A percentile compares a stretch with the other conserved stretches of the same genome.
phyloP scores from a whole-genome alignment of 306 rosid species.

The Quercus cerris region DNA sequence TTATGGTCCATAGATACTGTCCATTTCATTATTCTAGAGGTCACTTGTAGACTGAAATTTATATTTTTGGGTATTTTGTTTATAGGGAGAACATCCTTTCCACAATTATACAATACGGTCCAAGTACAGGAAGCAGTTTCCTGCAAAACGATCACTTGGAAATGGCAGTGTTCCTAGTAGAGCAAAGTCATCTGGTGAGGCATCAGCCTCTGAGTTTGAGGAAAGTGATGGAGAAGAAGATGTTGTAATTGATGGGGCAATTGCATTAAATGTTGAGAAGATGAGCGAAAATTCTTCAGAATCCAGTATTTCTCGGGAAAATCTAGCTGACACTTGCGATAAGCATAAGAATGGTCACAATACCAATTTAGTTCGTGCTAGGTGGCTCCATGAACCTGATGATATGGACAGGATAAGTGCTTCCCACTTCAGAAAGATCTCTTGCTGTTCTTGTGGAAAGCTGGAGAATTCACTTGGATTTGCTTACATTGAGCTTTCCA shows the following conservation, averaged over 20 bases:
- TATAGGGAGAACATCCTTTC: conserved; percentile 85
- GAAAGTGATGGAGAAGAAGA: conserved; percentile 53
- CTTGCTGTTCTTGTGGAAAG: conserved; percentile 63
- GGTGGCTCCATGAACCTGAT: conserved; percentile 89
- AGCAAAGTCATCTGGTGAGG: conserved; percentile 14
- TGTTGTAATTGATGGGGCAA: conserved; percentile 16
- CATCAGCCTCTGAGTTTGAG: conserved; percentile 42
- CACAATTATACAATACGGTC: conserved; percentile 89
- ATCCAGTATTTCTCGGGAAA: conserved; percentile 24
- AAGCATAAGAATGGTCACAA: conserved; percentile 32
- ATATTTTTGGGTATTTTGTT: conserved; percentile 11
- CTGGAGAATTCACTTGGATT: conserved; percentile 60
- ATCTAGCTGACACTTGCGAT: conserved; percentile 19
- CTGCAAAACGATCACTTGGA: conserved; percentile 28
- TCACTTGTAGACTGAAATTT: conserved; percentile 8
- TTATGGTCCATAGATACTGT: not conserved
- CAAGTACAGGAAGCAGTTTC: conserved; percentile 55
- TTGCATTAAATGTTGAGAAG: conserved; percentile 12
- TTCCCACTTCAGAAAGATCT: conserved; percentile 77
- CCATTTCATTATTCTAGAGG: conserved; percentile 12
- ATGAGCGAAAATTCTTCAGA: conserved; percentile 22
- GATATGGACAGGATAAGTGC: conserved; percentile 63
- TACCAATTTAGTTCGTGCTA: conserved; percentile 46
- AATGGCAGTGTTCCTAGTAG: conserved; percentile 17
- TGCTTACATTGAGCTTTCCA: conserved; percentile 54